Percentiles rank a stretch among this genome's conserved stretches.
phyloP scores from a whole-genome alignment of 352 stramenopile genomes.

The Phytophthora cactorum region DNA sequence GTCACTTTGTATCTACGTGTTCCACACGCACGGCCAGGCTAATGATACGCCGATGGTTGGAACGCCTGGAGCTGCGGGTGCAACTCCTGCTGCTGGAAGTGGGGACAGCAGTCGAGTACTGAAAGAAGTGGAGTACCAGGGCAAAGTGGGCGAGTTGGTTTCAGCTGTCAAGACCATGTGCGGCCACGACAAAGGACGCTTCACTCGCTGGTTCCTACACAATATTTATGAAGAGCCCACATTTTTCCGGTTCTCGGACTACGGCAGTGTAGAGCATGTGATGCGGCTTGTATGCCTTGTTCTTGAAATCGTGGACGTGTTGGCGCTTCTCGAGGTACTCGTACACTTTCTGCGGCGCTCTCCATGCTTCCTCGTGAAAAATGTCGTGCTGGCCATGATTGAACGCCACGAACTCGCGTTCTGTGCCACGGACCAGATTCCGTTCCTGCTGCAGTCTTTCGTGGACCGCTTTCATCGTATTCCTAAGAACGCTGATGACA shows the following conservation, averaged over 20 bases:
- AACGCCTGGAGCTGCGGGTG: conserved; percentile 26
- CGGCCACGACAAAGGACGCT: conserved; percentile 85
- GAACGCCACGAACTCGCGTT: conserved; percentile 86
- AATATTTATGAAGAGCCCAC: conserved; percentile 84
- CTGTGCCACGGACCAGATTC: conserved; percentile 83
- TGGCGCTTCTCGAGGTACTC: conserved; percentile 83
- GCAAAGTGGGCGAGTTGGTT: conserved; percentile 82
- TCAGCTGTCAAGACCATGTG: conserved; percentile 89
- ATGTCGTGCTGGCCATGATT: conserved; percentile 82
- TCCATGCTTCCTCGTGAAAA: conserved; percentile 81
- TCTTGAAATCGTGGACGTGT: conserved; percentile 83
- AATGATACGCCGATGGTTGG: conserved; percentile 48
- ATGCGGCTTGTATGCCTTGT: conserved; percentile 82
- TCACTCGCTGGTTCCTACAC: conserved; percentile 80
- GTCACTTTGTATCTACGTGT: conserved; percentile 83
- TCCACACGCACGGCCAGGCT: conserved; percentile 80
- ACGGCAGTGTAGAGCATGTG: conserved; percentile 83
- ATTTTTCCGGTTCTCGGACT: conserved; percentile 88
- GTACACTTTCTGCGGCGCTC: conserved; percentile 81
- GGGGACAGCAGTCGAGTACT: conserved; percentile 60
- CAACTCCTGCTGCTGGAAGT: conserved; percentile 17
- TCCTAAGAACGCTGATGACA: conserved; percentile 75
- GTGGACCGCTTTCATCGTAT: conserved; percentile 84
- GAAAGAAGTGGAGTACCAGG: conserved; percentile 85
- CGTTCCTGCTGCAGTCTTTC: conserved; percentile 81